These are phyloP conservation scores for Ettlia oleoabundans DNA, from an alignment of 139 green algal genomes.

Conservation along the genomic window DNA sequence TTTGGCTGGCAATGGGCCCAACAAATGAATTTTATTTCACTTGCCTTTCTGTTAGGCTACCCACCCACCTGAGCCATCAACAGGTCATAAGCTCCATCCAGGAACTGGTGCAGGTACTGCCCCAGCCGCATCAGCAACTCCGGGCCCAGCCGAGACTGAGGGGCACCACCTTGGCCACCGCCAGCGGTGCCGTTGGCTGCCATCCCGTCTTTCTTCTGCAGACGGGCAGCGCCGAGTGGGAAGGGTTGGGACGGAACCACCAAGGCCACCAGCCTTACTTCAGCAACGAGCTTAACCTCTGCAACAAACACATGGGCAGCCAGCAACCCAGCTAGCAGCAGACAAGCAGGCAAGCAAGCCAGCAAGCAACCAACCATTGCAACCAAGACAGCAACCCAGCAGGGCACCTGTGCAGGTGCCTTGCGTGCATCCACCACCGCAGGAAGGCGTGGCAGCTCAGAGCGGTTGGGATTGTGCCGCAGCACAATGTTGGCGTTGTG, in stretches of 20 bases:
- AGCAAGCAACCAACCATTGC: too few relatives aligned
- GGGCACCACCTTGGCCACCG: background rate
- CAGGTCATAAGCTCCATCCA: conserved; percentile 64
- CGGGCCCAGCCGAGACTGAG: background rate
- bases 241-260: too few relatives aligned
- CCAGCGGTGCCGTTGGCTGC: background rate
- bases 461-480: conserved; percentile 34
- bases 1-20: too few relatives aligned
- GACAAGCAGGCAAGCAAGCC: too few relatives aligned
- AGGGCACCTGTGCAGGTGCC: conserved; percentile 6
- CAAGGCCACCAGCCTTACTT: too few relatives aligned
- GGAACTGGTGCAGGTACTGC: conserved; percentile 57
- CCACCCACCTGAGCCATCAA: conserved; percentile 55
- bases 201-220: background rate
- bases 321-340: too few relatives aligned
- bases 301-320: too few relatives aligned
- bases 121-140: conserved; percentile 23
- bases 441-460: conserved; percentile 40
- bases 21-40: too few relatives aligned
- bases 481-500: conserved; percentile 40
- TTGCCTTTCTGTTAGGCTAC: too few relatives aligned
- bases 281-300: too few relatives aligned
- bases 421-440: conserved; percentile 36
- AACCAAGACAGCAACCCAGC: too few relatives aligned
- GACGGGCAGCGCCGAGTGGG: too few relatives aligned